Conservation (phyloP, 192 early-diverging fungal species). For the Lobosporangium transversale region DNA sequence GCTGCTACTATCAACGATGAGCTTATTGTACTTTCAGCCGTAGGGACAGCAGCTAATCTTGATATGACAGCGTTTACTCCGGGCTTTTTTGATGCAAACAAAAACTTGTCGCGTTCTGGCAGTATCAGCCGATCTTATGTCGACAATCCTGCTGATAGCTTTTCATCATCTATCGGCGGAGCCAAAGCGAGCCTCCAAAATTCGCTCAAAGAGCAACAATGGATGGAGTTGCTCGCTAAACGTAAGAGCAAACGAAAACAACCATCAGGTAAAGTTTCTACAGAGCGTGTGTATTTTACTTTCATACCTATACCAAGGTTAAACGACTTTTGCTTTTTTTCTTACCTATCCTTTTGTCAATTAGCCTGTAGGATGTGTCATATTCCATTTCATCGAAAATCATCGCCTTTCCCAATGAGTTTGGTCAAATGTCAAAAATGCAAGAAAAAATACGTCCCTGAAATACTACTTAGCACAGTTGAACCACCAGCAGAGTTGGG, state of each 20-base stretch:
- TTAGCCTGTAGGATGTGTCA: slow-evolving; percentile 68
- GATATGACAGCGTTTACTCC: slow-evolving; percentile 64
- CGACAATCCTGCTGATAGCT: slow-evolving; percentile 24
- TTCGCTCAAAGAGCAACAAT: slow-evolving; percentile 47
- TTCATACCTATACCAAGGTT: background rate
- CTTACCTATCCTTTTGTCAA: no score
- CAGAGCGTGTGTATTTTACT: background rate
- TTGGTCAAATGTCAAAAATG: slow-evolving; percentile 74
- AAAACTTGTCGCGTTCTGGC: slow-evolving; percentile 43
- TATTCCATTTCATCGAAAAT: slow-evolving; percentile 70
- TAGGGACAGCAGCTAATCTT: slow-evolving; percentile 79
- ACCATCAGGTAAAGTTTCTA: slow-evolving; percentile 36
- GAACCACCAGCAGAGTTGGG: slow-evolving; percentile 79
- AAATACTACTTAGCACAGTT: slow-evolving; percentile 76
- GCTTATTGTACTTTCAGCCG: slow-evolving; percentile 69
- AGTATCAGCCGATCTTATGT: slow-evolving; percentile 45
- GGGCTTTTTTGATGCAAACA: slow-evolving; percentile 30
- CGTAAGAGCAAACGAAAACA: slow-evolving; percentile 44
- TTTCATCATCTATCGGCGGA: slow-evolving; percentile 21
- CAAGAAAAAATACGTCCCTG: slow-evolving; percentile 79
- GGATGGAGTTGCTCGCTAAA: slow-evolving; percentile 49
- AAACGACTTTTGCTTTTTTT: background rate
- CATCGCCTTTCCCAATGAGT: slow-evolving; percentile 77
- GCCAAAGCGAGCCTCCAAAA: slow-evolving; percentile 44
- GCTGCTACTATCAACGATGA: slow-evolving; percentile 72